A percentile compares a stretch with the other conserved stretches of the same genome.
Conservation (phyloP, 2,329 filamentous ascomycete species). For the Nemania sp. region DNA sequence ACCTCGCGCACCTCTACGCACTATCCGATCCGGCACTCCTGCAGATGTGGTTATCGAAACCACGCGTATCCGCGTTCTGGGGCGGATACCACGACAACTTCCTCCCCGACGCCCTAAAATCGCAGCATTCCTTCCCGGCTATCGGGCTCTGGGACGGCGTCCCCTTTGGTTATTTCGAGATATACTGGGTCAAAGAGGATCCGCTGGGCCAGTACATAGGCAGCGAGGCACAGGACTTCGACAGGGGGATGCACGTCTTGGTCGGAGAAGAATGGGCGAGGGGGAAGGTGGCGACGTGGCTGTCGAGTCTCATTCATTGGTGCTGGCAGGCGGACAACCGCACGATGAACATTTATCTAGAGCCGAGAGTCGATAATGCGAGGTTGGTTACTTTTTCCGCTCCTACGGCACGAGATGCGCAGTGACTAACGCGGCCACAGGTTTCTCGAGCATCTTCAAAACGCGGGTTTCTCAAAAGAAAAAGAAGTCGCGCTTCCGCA, state of each 20-base stretch:
- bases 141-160: constrained; percentile 94
- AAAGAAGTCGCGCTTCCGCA: constrained; percentile 86
- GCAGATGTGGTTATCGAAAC: constrained; percentile 85
- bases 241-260: constrained; percentile 85
- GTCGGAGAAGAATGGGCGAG: constrained; percentile 92
- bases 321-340: constrained; percentile 76
- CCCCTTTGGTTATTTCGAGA: constrained; percentile 95
- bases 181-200: constrained; percentile 99
- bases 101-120: constrained; percentile 66
- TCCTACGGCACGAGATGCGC: not conserved
- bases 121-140: constrained; percentile 81
- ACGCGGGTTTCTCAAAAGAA: constrained; percentile 82
- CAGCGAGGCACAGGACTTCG: constrained; percentile 73
- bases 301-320: constrained; percentile 86
- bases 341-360: constrained; percentile 81
- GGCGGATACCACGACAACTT: constrained; percentile 69
- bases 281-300: constrained; percentile 80
- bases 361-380: constrained; percentile 88
- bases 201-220: constrained; percentile 71
- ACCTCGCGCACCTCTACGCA: constrained; percentile 47
- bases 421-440: constrained; percentile 47
- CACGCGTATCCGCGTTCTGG: constrained; percentile 86
- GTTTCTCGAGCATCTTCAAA: constrained; percentile 71
- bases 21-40: constrained; percentile 65
- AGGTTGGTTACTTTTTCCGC: constrained; percentile 61